phyloP scores from a whole-genome alignment of 441 rosid genomes.

The Gossypium trilobum region DNA sequence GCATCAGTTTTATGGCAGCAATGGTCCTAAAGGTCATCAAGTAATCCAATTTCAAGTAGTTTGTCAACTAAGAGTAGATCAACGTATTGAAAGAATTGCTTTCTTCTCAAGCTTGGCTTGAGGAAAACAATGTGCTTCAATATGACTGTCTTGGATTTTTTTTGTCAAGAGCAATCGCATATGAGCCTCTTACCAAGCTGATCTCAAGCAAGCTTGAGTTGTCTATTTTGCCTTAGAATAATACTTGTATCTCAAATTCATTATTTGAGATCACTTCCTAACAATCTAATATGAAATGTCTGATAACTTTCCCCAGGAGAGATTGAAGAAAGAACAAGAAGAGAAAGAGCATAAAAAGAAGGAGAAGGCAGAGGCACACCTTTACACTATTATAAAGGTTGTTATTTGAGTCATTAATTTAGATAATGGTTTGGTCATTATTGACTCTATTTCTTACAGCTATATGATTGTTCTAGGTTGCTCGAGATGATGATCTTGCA shows the following conservation, averaged over 20 bases:
- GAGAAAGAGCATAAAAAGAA: slow-evolving; percentile 38
- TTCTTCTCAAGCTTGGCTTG: slow-evolving; percentile 13
- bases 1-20: neutral
- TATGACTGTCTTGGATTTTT: neutral
- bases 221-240: neutral
- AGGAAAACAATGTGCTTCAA: slow-evolving; percentile 9
- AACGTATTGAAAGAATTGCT: slow-evolving; percentile 3
- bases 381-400: slow-evolving; percentile 44
- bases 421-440: neutral
- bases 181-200: slow-evolving; percentile 4
- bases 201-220: neutral
- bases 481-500: slow-evolving; percentile 37
- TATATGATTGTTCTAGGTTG: slow-evolving; percentile 28
- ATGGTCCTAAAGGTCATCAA: neutral
- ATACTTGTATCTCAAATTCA: neutral
- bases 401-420: slow-evolving; percentile 1
- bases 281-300: neutral
- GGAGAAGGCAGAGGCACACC: slow-evolving; percentile 43
- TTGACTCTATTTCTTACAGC: neutral
- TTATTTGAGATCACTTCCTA: neutral
- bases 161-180: slow-evolving; percentile 11
- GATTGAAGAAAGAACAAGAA: slow-evolving; percentile 47
- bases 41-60: slow-evolving; percentile 9
- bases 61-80: slow-evolving; percentile 7
- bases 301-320: slow-evolving; percentile 16